phyloP scores from a whole-genome alignment of 129 eudicot genomes.

The Flaveria sonorensis region DNA sequence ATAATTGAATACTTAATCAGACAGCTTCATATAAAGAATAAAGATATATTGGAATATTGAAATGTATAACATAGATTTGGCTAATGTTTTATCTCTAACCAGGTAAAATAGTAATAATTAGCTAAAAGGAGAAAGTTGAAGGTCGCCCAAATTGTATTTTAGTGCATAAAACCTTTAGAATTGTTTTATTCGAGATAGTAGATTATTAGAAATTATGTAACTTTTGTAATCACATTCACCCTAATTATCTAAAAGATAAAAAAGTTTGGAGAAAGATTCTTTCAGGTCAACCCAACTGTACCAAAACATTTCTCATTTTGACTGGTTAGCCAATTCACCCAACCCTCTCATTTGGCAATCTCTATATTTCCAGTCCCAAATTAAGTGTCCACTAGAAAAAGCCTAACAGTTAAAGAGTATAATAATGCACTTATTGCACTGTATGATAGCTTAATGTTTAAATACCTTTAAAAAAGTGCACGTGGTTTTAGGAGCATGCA shows the following conservation, averaged over 20 bases:
- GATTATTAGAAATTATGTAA: neutral
- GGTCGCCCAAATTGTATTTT: neutral
- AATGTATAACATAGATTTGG: neutral
- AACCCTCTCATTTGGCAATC: neutral
- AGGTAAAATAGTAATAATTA: neutral
- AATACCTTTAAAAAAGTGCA: neutral
- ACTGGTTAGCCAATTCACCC: neutral
- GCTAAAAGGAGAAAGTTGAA: neutral
- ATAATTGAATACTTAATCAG: slow-evolving; percentile 13
- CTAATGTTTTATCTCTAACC: neutral
- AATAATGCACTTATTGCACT: neutral
- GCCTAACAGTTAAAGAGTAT: neutral
- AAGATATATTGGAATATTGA: neutral
- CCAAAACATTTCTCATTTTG: neutral
- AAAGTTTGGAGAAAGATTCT: neutral
- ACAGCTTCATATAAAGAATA: neutral
- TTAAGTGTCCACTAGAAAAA: neutral
- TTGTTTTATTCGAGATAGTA: neutral
- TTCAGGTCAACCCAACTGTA: neutral
- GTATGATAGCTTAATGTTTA: neutral
- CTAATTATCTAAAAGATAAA: neutral
- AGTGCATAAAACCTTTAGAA: neutral
- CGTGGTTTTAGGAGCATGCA: neutral
- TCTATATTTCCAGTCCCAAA: neutral
- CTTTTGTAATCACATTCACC: neutral